A percentile compares a stretch with the other conserved stretches of the same genome.
phyloP scores from a whole-genome alignment of 2,329 filamentous ascomycete species.

The Massarina eburnea region DNA sequence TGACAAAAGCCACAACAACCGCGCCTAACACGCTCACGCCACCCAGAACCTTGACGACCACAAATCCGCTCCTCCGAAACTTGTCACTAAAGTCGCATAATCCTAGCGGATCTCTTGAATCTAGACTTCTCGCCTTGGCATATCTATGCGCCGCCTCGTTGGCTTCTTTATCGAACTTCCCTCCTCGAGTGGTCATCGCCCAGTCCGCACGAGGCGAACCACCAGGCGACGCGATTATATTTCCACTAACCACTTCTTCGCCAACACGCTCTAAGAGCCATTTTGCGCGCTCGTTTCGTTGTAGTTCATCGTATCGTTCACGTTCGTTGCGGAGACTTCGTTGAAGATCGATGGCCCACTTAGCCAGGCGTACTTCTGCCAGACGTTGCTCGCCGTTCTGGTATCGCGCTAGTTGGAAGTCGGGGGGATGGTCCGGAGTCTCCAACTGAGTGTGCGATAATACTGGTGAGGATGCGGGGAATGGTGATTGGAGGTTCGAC shows the following conservation, averaged over 20 bases:
- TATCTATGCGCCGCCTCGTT: conserved; percentile 31
- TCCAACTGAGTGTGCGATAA: conserved; percentile 30
- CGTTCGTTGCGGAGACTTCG: conserved; percentile 73
- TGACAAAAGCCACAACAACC: conserved; percentile 56
- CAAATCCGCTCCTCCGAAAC: conserved; percentile 64
- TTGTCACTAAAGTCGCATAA: conserved; percentile 70
- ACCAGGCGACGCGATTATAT: conserved; percentile 27
- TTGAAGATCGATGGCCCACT: conserved; percentile 82
- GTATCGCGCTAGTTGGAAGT: conserved; percentile 51
- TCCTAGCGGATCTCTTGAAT: conserved; percentile 76
- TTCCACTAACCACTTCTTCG: conserved; percentile 56
- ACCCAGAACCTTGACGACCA: conserved; percentile 72
- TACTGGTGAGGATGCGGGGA: conserved; percentile 37
- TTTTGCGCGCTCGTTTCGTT: conserved; percentile 62
- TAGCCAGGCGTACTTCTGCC: conserved; percentile 71
- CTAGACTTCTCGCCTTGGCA: conserved; percentile 36
- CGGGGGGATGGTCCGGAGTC: conserved; percentile 25
- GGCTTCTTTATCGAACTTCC: conserved; percentile 6
- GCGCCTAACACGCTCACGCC: conserved; percentile 74
- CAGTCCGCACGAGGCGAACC: conserved; percentile 35
- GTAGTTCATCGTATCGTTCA: conserved; percentile 65
- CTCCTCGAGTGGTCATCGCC: conserved; percentile 32
- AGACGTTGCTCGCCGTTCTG: conserved; percentile 59
- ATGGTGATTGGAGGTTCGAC: conserved; percentile 38
- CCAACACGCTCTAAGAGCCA: conserved; percentile 73